A percentile compares a stretch with the other conserved stretches of the same genome.
Conservation (phyloP, 768 basidiomycete genomes). For the Russula compacta region DNA sequence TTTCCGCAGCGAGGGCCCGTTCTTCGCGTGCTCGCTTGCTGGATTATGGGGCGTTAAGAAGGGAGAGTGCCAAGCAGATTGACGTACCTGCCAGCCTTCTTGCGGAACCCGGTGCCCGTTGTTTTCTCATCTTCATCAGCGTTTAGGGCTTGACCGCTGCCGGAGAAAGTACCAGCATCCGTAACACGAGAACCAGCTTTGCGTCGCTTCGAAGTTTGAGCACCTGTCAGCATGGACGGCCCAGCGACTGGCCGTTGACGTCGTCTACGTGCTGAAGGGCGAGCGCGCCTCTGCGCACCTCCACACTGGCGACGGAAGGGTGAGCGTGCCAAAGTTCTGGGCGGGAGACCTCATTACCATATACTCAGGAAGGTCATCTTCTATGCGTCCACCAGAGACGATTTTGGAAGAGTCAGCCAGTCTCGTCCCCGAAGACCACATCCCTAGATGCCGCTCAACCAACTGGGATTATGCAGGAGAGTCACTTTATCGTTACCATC, state of each 20-base stretch:
- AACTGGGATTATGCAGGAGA: too few relatives aligned
- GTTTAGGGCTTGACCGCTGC: constrained; percentile 45
- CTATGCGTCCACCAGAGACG: constrained; percentile 40
- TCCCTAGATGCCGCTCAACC: constrained; percentile 38
- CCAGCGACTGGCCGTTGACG: constrained; percentile 33
- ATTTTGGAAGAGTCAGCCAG: constrained; percentile 55
- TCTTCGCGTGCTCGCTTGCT: constrained; percentile 78
- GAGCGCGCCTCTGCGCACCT: constrained; percentile 58
- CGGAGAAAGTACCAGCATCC: constrained; percentile 48
- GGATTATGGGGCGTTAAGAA: constrained; percentile 1
- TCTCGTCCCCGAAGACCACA: constrained; percentile 72
- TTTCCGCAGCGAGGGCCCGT: constrained; percentile 66
- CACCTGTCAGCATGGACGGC: constrained; percentile 49
- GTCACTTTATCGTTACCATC: constrained; percentile 46
- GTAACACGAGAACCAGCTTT: constrained; percentile 67
- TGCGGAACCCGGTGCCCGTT: constrained; percentile 58
- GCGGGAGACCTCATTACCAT: constrained; percentile 38
- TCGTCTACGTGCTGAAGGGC: constrained; percentile 43
- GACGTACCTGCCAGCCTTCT: constrained; percentile 54
- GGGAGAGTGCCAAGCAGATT: not conserved
- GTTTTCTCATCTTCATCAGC: constrained; percentile 31
- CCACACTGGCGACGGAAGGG: constrained; percentile 48
- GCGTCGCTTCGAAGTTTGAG: constrained; percentile 55
- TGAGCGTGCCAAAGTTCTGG: not conserved
- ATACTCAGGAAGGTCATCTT: constrained; percentile 65